Percentiles rank a stretch among this genome's conserved stretches.
phyloP scores from a whole-genome alignment of 148 eudicot species.

The Oxyria digyna region DNA sequence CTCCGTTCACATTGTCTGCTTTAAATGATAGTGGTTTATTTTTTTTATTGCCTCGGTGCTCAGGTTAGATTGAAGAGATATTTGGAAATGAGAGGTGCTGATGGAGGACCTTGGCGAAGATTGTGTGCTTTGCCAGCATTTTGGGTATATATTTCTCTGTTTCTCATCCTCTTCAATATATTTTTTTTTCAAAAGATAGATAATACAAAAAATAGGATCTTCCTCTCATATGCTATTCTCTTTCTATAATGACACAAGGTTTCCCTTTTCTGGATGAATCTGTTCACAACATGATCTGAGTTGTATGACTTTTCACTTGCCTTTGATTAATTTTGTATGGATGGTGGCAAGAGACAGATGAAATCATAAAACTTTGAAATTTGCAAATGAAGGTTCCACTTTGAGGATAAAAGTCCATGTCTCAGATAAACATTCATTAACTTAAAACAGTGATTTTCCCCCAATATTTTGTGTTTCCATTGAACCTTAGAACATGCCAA shows the following conservation, averaged over 20 bases:
- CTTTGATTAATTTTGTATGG: not conserved
- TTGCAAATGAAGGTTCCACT: not conserved
- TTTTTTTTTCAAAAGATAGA: not conserved
- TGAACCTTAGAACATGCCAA: not conserved
- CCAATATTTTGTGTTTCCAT: not conserved
- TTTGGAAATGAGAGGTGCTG: slow-evolving; percentile 98
- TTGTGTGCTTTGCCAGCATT: slow-evolving; percentile 96
- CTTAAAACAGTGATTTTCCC: not conserved
- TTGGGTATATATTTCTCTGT: slow-evolving; percentile 44
- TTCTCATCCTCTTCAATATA: not conserved
- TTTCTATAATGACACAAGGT: not conserved
- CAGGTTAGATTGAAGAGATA: slow-evolving; percentile 97
- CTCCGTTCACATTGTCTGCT: not conserved
- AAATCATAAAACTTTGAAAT: not conserved
- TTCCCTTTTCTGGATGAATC: not conserved
- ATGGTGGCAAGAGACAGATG: not conserved
- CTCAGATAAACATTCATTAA: not conserved
- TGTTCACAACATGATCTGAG: not conserved
- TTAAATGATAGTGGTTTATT: not conserved
- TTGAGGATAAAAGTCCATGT: not conserved
- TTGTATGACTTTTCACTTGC: not conserved
- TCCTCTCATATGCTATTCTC: not conserved
- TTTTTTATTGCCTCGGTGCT: slow-evolving; percentile 13
- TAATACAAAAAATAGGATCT: not conserved
- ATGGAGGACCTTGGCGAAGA: slow-evolving; percentile 98